Percentiles rank a stretch among this genome's conserved stretches.
Evolutionary conservation across 352 stramenopile genomes (phyloP).

Genomic region (Phytophthora chlamydospora): DNA sequence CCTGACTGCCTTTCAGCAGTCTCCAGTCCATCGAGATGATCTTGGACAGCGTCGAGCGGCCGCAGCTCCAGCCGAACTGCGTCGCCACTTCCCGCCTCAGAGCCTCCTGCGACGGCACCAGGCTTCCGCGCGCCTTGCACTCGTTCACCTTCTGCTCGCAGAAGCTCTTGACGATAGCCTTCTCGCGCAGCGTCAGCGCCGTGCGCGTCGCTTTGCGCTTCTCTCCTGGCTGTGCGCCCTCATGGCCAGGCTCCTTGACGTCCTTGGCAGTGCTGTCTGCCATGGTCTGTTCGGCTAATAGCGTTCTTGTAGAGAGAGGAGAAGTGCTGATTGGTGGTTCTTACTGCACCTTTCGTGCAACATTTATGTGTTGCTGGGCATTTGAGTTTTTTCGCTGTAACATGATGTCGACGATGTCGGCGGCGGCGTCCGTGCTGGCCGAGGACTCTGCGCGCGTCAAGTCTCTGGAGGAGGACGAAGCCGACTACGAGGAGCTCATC

Average conservation of each 20-base stretch:
- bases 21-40: slow-evolving; percentile 77
- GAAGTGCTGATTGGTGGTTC: slow-evolving; percentile 5
- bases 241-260: not conserved
- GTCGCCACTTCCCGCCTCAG: slow-evolving; percentile 56
- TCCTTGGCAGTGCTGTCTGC: slow-evolving; percentile 1
- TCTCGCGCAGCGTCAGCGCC: slow-evolving; percentile 73
- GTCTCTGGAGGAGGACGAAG: slow-evolving; percentile 70
- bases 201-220: slow-evolving; percentile 48
- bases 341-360: too few relatives aligned
- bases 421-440: slow-evolving; percentile 26
- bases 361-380: too few relatives aligned
- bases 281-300: slow-evolving; percentile 10
- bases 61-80: slow-evolving; percentile 69
- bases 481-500: slow-evolving; percentile 85
- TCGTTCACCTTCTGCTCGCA: slow-evolving; percentile 69
- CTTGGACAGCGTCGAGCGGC: slow-evolving; percentile 78
- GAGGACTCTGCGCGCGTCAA: slow-evolving; percentile 29
- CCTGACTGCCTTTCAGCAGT: slow-evolving; percentile 38
- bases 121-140: slow-evolving; percentile 58
- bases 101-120: slow-evolving; percentile 65
- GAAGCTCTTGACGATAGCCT: slow-evolving; percentile 77
- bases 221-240: not conserved
- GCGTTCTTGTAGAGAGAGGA: slow-evolving; percentile 35
- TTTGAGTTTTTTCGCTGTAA: not conserved
- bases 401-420: slow-evolving; percentile 29